Evolutionary conservation across 352 stramenopile genomes (phyloP).

Genomic region (Blastocystis hominis): DNA sequence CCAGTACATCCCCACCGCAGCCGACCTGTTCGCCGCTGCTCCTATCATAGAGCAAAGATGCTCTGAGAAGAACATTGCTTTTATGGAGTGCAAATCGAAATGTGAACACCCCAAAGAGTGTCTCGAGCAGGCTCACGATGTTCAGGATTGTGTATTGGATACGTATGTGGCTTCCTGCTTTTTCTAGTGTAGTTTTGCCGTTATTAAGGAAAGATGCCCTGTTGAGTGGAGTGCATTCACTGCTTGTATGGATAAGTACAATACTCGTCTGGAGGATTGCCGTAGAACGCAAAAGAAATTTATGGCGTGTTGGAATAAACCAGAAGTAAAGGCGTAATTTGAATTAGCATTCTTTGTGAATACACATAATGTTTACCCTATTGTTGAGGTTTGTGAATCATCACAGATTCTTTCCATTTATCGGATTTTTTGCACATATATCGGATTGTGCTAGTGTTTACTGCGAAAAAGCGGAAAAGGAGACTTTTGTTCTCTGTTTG

Average conservation of each 20-base stretch:
- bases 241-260: constrained; percentile 20
- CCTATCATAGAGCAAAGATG: constrained; percentile 45
- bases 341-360: background rate
- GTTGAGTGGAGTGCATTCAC: constrained; percentile 38
- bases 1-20: constrained; percentile 8
- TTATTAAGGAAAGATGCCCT: constrained; percentile 46
- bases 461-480: too few relatives aligned
- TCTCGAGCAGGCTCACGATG: constrained; percentile 9
- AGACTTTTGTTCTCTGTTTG: background rate
- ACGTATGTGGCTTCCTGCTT: background rate
- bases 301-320: constrained; percentile 32
- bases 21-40: constrained; percentile 31
- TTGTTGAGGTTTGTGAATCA: background rate
- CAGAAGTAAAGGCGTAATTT: background rate
- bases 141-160: constrained; percentile 54
- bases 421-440: background rate
- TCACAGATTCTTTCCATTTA: background rate
- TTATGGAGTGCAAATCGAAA: constrained; percentile 57
- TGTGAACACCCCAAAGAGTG: constrained; percentile 54
- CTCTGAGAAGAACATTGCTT: constrained; percentile 53
- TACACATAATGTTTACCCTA: background rate
- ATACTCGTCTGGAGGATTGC: constrained; percentile 53
- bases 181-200: background rate
- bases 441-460: too few relatives aligned
- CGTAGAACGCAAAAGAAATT: constrained; percentile 42